phyloP scores from a whole-genome alignment of 306 rosid species.

The Rosa persica region DNA sequence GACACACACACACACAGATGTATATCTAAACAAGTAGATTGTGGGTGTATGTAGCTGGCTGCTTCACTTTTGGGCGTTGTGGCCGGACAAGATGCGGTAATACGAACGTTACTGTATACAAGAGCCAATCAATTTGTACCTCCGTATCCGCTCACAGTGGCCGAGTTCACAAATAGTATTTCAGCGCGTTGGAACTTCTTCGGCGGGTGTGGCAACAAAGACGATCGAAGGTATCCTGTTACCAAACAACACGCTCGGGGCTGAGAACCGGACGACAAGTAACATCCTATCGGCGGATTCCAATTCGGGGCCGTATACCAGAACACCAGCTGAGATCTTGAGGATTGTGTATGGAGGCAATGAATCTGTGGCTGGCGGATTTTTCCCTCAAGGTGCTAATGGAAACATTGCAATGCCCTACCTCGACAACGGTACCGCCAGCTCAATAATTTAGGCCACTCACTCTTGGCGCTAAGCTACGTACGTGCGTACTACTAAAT shows the following conservation, averaged over 20 bases:
- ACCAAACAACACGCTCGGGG: constrained; percentile 16
- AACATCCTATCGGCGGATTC: constrained; percentile 18
- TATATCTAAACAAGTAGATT: not conserved
- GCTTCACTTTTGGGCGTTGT: constrained; percentile 23
- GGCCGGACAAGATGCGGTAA: constrained; percentile 34
- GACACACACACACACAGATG: not conserved
- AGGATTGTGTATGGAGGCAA: constrained; percentile 5
- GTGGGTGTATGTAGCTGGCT: constrained; percentile 19
- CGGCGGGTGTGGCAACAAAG: constrained; percentile 21
- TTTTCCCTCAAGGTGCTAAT: constrained; percentile 5
- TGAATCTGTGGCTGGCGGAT: not conserved
- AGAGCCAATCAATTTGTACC: not conserved
- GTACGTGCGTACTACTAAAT: not conserved
- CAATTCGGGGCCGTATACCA: not conserved
- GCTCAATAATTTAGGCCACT: not conserved
- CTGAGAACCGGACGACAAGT: constrained; percentile 18
- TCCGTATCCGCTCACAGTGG: constrained; percentile 31
- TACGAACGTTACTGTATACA: constrained; percentile 22
- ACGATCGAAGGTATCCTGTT: constrained; percentile 31
- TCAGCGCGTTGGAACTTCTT: constrained; percentile 20
- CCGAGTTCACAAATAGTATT: constrained; percentile 15
- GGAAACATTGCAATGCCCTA: constrained; percentile 1
- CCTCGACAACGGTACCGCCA: not conserved
- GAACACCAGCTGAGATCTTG: constrained; percentile 14
- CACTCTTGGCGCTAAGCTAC: not conserved